Base-by-base conservation (phyloP, 2,329 filamentous ascomycete genomes). In the Juglanconis oblonga region DNA sequence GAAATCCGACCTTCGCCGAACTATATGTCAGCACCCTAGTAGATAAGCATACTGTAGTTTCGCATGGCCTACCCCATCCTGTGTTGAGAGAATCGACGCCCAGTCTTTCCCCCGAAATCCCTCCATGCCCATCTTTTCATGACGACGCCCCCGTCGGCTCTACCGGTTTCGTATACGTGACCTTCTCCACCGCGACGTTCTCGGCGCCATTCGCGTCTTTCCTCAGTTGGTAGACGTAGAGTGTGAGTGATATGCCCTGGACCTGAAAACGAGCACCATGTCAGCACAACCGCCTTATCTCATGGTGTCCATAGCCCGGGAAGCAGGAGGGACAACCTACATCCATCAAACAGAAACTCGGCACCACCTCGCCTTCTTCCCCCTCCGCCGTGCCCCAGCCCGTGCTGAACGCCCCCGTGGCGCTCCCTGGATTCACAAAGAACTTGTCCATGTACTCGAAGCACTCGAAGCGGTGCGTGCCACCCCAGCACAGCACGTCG, bases 261-360 rank as follows among this genome's bases (percentile, higher is more conserved):
- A 96, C 91, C 92, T 96, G 67, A 24, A 24, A 67, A n/a, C 44
- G 32, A 14, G 5, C 13, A 35, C 9, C 51, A 31, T 14, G 55
- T 61, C 45, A 54, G 51, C 44, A 45, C 13, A 24, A 24, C 24
- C 24, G 24, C 24, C 24, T 24, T 24, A 24, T 24, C 24, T 24
- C 13, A 36, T 31, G 29, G 45, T n/a, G 4, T 32, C 17, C 42
- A 24, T 35, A 31, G 11, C 24, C 24, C 2, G 24, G 24, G 24
- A 24, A 24, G 52, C 5, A 40, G 50, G 17, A 45, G 32, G 58
- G 17, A n/a, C 8, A 57, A 88, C 92, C 79, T 75, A 97, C 93
- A 83, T 98, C 94, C 94, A 98, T 97, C 74, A 98, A 77, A 71
- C 95, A 97, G 76, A 98, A 97, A 73, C 92, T 97, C 32, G 94